Percentiles rank a stretch among this genome's conserved stretches.
These are phyloP conservation scores for Bathelium albidoporum DNA, from an alignment of 495 filamentous ascomycete species.

Conservation along the genomic window DNA sequence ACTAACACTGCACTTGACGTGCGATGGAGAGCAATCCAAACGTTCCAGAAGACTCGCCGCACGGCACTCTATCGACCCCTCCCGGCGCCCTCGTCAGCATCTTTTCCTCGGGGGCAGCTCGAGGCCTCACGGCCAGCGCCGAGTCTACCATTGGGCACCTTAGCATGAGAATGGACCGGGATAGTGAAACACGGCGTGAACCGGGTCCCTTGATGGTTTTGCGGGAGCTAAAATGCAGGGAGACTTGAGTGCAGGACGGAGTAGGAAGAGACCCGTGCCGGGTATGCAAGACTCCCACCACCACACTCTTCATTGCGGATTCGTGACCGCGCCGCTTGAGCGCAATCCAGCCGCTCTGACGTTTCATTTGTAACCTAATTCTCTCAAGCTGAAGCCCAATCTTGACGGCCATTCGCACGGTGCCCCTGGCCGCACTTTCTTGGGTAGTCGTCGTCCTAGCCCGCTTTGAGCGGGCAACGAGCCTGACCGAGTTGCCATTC, in stretches of 20 bases:
- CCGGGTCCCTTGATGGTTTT: background rate
- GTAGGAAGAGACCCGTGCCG: slow-evolving; percentile 1
- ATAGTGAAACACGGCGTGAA: background rate
- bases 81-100: no score
- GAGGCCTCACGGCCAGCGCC: background rate
- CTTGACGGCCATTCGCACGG: background rate
- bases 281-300: slow-evolving; percentile 3
- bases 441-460: background rate
- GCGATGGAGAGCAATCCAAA: background rate
- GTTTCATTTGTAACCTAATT: slow-evolving; percentile 5
- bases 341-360: slow-evolving; percentile 1
- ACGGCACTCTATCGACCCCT: no score
- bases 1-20: background rate
- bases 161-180: background rate
- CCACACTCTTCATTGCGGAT: slow-evolving; percentile 1
- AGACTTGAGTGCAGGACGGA: background rate
- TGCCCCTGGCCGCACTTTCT: background rate
- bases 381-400: slow-evolving; percentile 3
- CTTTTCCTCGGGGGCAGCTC: background rate
- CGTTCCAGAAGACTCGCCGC: slow-evolving; percentile 1
- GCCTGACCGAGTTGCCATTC: background rate
- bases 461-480: background rate
- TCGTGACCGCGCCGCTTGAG: background rate
- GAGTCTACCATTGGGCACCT: background rate
- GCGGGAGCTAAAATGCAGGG: slow-evolving; percentile 3